Evolutionary conservation across 2,329 filamentous ascomycete species (phyloP).

Genomic region (Trichoderma citrinoviride): DNA sequence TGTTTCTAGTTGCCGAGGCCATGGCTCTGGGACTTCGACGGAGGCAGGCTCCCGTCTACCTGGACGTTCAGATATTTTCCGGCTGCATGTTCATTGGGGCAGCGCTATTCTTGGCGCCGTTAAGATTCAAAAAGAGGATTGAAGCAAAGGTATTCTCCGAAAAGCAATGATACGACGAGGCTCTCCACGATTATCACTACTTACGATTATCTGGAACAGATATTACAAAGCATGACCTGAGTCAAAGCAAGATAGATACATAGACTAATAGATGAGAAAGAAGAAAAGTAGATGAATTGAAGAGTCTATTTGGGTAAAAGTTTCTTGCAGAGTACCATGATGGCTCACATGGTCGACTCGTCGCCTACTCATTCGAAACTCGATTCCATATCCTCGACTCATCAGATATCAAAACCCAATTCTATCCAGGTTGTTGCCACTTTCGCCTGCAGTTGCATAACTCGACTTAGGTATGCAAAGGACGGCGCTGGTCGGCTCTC

Average conservation of each 20-base stretch:
- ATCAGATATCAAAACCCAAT: no score
- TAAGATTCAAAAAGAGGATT: conserved; percentile 2
- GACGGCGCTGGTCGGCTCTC: background rate
- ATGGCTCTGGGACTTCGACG: conserved; percentile 9
- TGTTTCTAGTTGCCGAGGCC: conserved; percentile 9
- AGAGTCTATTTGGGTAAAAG: no score
- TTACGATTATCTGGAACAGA: no score
- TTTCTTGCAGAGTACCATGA: no score
- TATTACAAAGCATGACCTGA: no score
- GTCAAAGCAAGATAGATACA: no score
- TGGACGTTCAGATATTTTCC: conserved; percentile 12
- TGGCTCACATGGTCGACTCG: no score
- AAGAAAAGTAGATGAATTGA: no score
- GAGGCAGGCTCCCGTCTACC: background rate
- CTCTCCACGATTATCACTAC: background rate
- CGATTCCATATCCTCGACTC: no score
- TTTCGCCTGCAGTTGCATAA: background rate
- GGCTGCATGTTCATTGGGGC: conserved; percentile 14
- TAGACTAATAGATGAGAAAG: no score
- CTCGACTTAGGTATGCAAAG: background rate
- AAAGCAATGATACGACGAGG: background rate
- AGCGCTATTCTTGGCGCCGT: background rate
- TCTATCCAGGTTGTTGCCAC: no score
- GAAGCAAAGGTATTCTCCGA: background rate
- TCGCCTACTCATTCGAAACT: no score